Base-by-base conservation (phyloP, 345 rosid genomes). In the Euclidium syriacum region DNA sequence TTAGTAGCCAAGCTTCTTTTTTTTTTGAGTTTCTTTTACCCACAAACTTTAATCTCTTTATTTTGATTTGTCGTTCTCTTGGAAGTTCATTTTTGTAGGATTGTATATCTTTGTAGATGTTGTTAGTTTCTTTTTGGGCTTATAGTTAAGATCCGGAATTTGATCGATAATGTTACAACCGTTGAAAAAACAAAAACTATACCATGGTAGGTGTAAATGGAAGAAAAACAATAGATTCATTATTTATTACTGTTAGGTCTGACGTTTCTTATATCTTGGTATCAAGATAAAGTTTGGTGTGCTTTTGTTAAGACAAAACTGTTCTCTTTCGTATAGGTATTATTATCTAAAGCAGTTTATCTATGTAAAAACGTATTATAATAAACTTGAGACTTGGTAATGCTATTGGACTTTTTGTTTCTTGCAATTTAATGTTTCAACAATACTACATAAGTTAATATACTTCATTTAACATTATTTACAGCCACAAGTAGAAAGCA, bases 401-500 rank as follows among this genome's bases (percentile, higher is more conserved):
- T 27, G 19, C 34, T 47, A 14, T 16, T 26, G 14, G 7, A 56
- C 25, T 9, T 34, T n/a, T 46, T 20, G 64, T 47, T 47, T 56
- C 57, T 27, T 66, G 48, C 9, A 18, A 19, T 35, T 18, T 2
- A 36, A 46, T 24, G 34, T 17, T 65, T 5, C n/a, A 0, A 64
- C 32, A 32, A n/a, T 22, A 34, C n/a, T n/a, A 46, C 26, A 55
- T 55, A 26, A 46, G 24, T 46, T 39, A 40, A 7, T 14, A 36
- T 38, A 40, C 8, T 9, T 10, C 43, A 39, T 39, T 58, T 15
- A n/a, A 35, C 49, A 46, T 46, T n/a, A n/a, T 57, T 32, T 33
- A 52, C 25, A 60, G 44, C 43, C 39, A n/a, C 29, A 17, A 52
- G 54, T 34, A 19, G 73, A 68, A 68, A 60, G 53, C 67, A 60